Evolutionary conservation across 2,329 filamentous ascomycete genomes (phyloP).

Genomic region (Chaetomium olivaceum): DNA sequence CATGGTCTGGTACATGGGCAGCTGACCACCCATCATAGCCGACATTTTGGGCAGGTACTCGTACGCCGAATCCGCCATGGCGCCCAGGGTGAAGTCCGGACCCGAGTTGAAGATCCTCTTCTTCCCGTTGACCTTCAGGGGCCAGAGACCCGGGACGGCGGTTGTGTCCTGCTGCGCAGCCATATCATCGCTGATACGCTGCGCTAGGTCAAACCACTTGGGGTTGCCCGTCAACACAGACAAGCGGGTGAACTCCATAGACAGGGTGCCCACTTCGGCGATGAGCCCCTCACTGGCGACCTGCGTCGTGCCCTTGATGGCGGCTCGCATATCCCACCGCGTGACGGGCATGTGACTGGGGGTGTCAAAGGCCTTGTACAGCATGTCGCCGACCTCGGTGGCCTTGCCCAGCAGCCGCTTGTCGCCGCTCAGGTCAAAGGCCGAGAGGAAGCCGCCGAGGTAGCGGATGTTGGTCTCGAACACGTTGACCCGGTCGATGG

Average conservation of each 20-base stretch:
- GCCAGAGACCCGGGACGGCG: slow-evolving; percentile 72
- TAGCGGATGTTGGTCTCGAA: slow-evolving; percentile 74
- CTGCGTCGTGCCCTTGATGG: slow-evolving; percentile 37
- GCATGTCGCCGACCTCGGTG: slow-evolving; percentile 47
- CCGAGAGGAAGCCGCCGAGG: slow-evolving; percentile 66
- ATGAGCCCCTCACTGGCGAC: slow-evolving; percentile 41
- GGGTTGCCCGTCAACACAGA: slow-evolving; percentile 70
- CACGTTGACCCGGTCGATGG: slow-evolving; percentile 54
- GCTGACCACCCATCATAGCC: slow-evolving; percentile 59
- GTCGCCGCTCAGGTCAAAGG: slow-evolving; percentile 64
- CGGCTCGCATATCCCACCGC: slow-evolving; percentile 53
- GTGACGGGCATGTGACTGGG: slow-evolving; percentile 50
- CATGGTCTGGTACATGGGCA: slow-evolving; percentile 59
- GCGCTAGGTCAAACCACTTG: slow-evolving; percentile 73
- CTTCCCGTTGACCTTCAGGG: slow-evolving; percentile 51
- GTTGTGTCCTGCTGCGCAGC: slow-evolving; percentile 66
- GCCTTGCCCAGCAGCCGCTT: slow-evolving; percentile 45
- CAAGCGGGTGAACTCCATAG: slow-evolving; percentile 71
- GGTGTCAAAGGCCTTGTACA: slow-evolving; percentile 50
- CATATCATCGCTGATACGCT: slow-evolving; percentile 66
- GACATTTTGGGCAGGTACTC: slow-evolving; percentile 55
- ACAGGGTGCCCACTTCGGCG: slow-evolving; percentile 59
- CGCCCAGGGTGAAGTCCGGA: slow-evolving; percentile 40
- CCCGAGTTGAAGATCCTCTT: slow-evolving; percentile 34
- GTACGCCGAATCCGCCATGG: slow-evolving; percentile 46